Base-by-base conservation (phyloP, 352 stramenopile species). In the Pythium pyrilobum region DNA sequence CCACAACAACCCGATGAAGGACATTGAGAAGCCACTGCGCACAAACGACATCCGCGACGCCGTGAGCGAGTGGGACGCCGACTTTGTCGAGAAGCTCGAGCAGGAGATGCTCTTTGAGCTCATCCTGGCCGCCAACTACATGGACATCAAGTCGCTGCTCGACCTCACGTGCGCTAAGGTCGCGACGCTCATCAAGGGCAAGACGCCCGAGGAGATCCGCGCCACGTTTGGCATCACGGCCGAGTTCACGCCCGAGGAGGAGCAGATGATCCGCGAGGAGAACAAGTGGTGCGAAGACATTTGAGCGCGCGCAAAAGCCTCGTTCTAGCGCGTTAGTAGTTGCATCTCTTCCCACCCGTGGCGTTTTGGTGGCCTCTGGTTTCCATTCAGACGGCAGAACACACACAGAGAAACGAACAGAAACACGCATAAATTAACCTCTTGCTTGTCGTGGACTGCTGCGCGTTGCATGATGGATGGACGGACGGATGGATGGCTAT, bases 201-300 rank as follows among this genome's bases (percentile, higher is more conserved):
- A 87, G 60, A 77, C 73, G 15, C 76, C 76, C 27, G 66, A 87
- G 39, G 69, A 84, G 42, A 79, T 87, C 24, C 73, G 76, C 32
- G 71, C 63, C 7, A 85, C 72, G 7, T 87, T 87, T 43, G 65
- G 66, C 54, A 83, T 87, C 47, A 75, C 66, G 25, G 54, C 73
- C 24, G 69, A 74, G 44, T 87, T 87, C 47, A 87, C 76, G 16
- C 69, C 74, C 18, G 76, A 87, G 58, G 76, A 87, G 47, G 66
- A 87, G 61, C 60, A 79, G 63, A 58, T 64, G 42, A 85, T 87
- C 29, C 69, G 71, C 34, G 76, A 81, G 41, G 76, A 87, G 59
- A 85, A 87, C 69, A 87, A 87, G 64, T 87, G 76, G 73, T 76
- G 66, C 52, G 76, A 87, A 33, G 70, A 84, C 49, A 57, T 64